Percentiles rank a stretch among this genome's conserved stretches.
Evolutionary conservation across 2,329 filamentous ascomycete genomes (phyloP).

Genomic region (Lomentospora prolificans): DNA sequence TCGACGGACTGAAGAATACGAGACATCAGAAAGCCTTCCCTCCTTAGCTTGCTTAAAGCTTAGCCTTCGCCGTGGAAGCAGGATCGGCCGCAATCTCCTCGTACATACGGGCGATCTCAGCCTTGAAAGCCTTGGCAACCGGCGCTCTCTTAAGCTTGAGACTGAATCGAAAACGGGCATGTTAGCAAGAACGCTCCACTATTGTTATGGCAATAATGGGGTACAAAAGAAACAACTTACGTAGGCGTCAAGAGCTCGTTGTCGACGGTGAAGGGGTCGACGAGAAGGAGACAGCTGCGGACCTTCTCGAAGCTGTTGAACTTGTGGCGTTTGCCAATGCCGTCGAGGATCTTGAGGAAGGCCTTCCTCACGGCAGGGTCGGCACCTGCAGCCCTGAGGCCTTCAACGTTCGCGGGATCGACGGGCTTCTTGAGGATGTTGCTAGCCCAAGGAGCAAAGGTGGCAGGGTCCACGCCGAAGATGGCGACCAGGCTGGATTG

Average conservation of each 20-base stretch:
- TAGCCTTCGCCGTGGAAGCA: constrained; percentile 27
- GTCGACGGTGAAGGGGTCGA: constrained; percentile 89
- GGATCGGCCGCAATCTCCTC: constrained; percentile 35
- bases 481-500: constrained; percentile 77
- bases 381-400: constrained; percentile 54
- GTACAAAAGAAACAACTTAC: constrained; percentile 42
- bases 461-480: constrained; percentile 77
- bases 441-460: constrained; percentile 72
- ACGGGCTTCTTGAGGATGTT: constrained; percentile 64
- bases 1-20: not conserved
- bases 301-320: constrained; percentile 89
- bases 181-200: constrained; percentile 14
- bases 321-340: constrained; percentile 70
- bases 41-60: constrained; percentile 25
- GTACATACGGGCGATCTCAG: constrained; percentile 48
- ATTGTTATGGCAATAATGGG: not conserved
- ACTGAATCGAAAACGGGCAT: constrained; percentile 26
- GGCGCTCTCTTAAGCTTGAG: constrained; percentile 53
- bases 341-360: constrained; percentile 68
- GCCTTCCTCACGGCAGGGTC: constrained; percentile 65
- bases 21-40: not conserved
- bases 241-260: constrained; percentile 85
- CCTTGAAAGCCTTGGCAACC: constrained; percentile 39
- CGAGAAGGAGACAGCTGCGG: constrained; percentile 58
- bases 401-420: constrained; percentile 51